These are phyloP conservation scores for Glaciozyma antarctica DNA, from an alignment of 768 basidiomycete genomes.

Conservation along the genomic window DNA sequence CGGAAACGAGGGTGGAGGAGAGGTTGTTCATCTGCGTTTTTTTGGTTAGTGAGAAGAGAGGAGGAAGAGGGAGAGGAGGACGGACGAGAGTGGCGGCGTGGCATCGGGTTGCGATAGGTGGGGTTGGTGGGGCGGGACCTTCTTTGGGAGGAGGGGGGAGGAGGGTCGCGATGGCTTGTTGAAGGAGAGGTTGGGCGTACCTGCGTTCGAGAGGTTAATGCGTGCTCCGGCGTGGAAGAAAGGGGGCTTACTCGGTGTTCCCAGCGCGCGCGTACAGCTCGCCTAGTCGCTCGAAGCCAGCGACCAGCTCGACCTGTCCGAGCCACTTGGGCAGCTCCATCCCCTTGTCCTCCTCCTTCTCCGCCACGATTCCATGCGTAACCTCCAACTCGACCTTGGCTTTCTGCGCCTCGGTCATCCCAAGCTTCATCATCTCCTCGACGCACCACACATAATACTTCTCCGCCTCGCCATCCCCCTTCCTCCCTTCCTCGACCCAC, in stretches of 20 bases:
- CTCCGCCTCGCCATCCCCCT: constrained; percentile 21
- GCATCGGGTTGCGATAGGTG: constrained; percentile 21
- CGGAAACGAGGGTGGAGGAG: constrained; percentile 24
- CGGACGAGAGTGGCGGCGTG: constrained; percentile 30
- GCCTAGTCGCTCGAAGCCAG: constrained; percentile 24
- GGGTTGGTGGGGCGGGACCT: not conserved
- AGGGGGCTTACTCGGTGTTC: constrained; percentile 16
- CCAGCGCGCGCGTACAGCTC: constrained; percentile 26
- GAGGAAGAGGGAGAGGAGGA: not conserved
- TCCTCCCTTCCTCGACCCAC: constrained; percentile 5
- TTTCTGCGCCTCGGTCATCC: constrained; percentile 19
- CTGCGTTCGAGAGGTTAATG: not conserved
- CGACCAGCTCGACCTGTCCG: constrained; percentile 21
- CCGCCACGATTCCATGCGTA: not conserved
- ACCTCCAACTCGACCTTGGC: constrained; percentile 5
- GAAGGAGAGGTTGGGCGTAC: constrained; percentile 23
- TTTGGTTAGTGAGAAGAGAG: too few species aligned
- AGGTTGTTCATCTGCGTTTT: constrained; percentile 31
- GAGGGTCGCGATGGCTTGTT: constrained; percentile 26
- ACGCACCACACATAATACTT: constrained; percentile 26
- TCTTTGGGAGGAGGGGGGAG: constrained; percentile 23
- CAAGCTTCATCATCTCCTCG: constrained; percentile 23
- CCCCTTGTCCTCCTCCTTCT: not conserved
- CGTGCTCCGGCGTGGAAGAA: not conserved
- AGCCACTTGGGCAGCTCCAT: constrained; percentile 14